Conservation (phyloP, 192 early-diverging fungal species). For the Dissophora globulifera region DNA sequence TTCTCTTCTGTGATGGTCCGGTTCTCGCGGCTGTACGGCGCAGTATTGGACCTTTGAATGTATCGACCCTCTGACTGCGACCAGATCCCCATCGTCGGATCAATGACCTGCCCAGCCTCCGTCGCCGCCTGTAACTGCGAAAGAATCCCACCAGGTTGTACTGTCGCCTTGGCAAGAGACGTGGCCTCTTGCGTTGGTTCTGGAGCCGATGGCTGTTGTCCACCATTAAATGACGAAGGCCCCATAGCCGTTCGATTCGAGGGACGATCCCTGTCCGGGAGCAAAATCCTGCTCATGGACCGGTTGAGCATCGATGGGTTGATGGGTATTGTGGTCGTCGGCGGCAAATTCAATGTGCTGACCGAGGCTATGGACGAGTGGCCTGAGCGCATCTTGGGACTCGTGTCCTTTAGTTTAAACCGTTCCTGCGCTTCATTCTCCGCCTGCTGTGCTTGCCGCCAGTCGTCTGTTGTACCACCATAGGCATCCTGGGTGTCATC, state of each 20-base stretch:
- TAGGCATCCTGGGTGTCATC: conserved; percentile 27
- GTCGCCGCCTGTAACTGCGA: conserved; percentile 36
- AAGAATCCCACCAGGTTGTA: conserved; percentile 37
- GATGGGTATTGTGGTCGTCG: conserved; percentile 3
- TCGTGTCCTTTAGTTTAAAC: conserved; percentile 20
- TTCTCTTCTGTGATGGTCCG: conserved; percentile 32
- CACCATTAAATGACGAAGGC: background rate
- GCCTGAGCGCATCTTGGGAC: conserved; percentile 12
- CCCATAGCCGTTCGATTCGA: background rate
- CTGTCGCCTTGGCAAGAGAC: conserved; percentile 35
- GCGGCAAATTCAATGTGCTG: conserved; percentile 37
- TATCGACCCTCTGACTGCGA: conserved; percentile 31
- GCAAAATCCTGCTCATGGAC: conserved; percentile 21
- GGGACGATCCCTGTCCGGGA: conserved; percentile 32
- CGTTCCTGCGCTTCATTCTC: conserved; percentile 31
- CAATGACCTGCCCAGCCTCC: conserved; percentile 32
- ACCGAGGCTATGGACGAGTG: conserved; percentile 40
- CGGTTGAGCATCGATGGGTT: background rate
- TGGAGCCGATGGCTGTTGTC: background rate
- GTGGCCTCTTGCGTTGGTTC: conserved; percentile 35
- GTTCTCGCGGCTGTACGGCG: conserved; percentile 21
- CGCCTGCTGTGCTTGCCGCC: conserved; percentile 35
- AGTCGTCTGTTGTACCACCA: conserved; percentile 41
- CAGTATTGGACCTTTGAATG: conserved; percentile 40
- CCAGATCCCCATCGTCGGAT: conserved; percentile 21